Percentiles rank a stretch among this genome's conserved stretches.
Evolutionary conservation across 768 basidiomycete genomes (phyloP).

Genomic region (Nidularia sp.): DNA sequence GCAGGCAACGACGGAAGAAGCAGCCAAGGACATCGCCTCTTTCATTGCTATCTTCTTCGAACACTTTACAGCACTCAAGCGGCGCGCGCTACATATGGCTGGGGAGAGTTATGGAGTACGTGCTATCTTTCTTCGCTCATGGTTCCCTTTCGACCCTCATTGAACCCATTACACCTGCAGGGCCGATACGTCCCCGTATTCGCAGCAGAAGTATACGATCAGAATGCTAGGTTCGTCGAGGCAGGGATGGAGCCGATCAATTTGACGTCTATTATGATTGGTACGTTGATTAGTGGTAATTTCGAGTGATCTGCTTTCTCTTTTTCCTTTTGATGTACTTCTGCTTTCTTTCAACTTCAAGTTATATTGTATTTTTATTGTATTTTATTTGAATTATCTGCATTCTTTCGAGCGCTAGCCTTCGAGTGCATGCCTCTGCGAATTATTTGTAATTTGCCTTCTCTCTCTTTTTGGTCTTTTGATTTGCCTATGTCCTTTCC

Average conservation of each 20-base stretch:
- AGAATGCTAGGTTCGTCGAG: slow-evolving; percentile 50
- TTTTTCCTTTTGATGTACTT: too few species aligned
- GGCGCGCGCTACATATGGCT: slow-evolving; percentile 57
- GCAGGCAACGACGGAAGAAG: slow-evolving; percentile 54
- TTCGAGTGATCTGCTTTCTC: background rate
- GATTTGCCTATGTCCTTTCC: background rate
- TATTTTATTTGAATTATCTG: too few species aligned
- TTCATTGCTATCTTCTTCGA: slow-evolving; percentile 76
- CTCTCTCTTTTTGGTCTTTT: too few species aligned
- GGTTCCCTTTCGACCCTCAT: background rate
- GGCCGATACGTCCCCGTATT: slow-evolving; percentile 73
- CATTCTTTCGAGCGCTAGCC: too few species aligned
- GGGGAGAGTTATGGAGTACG: slow-evolving; percentile 78
- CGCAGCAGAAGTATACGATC: slow-evolving; percentile 72
- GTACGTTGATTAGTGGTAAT: slow-evolving; percentile 19
- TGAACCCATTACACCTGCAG: slow-evolving; percentile 20
- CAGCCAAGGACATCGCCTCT: slow-evolving; percentile 64
- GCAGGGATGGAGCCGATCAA: slow-evolving; percentile 58
- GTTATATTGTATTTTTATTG: too few species aligned
- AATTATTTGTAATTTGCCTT: too few species aligned
- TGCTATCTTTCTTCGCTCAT: background rate
- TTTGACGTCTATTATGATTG: slow-evolving; percentile 70
- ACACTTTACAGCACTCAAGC: slow-evolving; percentile 67
- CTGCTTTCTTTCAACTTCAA: too few species aligned
- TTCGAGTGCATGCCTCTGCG: too few species aligned